Evolutionary conservation across 2,329 filamentous ascomycete species (phyloP).

Genomic region (Cercospora sp.): DNA sequence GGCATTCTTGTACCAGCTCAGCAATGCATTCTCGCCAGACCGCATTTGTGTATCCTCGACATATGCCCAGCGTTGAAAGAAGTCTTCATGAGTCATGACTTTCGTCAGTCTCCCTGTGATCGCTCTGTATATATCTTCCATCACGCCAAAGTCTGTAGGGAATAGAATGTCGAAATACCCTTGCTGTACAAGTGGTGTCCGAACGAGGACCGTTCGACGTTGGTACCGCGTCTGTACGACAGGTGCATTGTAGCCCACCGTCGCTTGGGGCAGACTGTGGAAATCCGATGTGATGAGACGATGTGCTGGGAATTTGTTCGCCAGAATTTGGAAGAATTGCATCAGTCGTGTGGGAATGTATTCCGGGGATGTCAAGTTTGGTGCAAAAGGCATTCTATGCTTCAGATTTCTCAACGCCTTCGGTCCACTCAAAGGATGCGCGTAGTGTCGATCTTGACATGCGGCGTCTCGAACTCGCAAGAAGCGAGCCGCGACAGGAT

Average conservation of each 20-base stretch:
- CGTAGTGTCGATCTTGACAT: slow-evolving; percentile 57
- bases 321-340: slow-evolving; percentile 93
- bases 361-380: slow-evolving; percentile 79
- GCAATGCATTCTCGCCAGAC: slow-evolving; percentile 88
- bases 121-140: slow-evolving; percentile 88
- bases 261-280: slow-evolving; percentile 76
- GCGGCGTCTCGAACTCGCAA: slow-evolving; percentile 81
- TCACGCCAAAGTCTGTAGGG: slow-evolving; percentile 88
- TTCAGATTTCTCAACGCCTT: slow-evolving; percentile 61
- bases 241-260: slow-evolving; percentile 83
- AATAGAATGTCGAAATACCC: slow-evolving; percentile 99
- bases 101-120: slow-evolving; percentile 89
- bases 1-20: slow-evolving; percentile 94
- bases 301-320: slow-evolving; percentile 85
- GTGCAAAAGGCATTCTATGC: slow-evolving; percentile 65
- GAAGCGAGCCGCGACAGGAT: slow-evolving; percentile 80
- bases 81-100: slow-evolving; percentile 84
- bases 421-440: slow-evolving; percentile 61
- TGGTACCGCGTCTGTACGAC: slow-evolving; percentile 95
- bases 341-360: slow-evolving; percentile 93
- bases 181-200: slow-evolving; percentile 92
- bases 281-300: slow-evolving; percentile 89
- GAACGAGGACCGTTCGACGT: slow-evolving; percentile 81
- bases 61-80: slow-evolving; percentile 85
- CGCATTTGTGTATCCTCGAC: slow-evolving; percentile 84